These are phyloP conservation scores for Xerocomus tenax DNA, from an alignment of 1,284 basidiomycete genomes.

Conservation along the genomic window DNA sequence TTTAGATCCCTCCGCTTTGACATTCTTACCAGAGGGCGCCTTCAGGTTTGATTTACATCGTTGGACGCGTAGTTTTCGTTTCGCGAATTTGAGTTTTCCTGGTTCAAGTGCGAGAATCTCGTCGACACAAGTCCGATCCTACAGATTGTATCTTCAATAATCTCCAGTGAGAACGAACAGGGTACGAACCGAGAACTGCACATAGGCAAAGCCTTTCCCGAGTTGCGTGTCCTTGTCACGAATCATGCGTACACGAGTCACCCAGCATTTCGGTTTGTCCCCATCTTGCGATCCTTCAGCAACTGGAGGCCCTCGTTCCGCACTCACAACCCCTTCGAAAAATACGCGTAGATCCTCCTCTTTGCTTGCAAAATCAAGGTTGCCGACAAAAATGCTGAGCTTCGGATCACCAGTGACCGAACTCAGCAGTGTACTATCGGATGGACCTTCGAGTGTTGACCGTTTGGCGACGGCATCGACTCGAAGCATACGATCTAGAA, in stretches of 20 bases:
- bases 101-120: conserved; percentile 75
- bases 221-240: conserved; percentile 89
- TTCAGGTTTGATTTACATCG: conserved; percentile 61
- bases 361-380: conserved; percentile 84
- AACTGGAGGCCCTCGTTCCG: conserved; percentile 59
- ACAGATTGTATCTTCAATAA: not conserved
- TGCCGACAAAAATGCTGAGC: conserved; percentile 83
- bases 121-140: conserved; percentile 87
- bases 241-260: conserved; percentile 79
- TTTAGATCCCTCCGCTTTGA: conserved; percentile 7
- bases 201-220: conserved; percentile 96
- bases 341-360: conserved; percentile 85
- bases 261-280: conserved; percentile 50
- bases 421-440: conserved; percentile 5
- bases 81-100: conserved; percentile 76
- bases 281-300: conserved; percentile 23
- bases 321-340: conserved; percentile 72
- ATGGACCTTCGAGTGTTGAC: conserved; percentile 1
- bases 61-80: conserved; percentile 81
- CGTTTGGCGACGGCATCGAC: conserved; percentile 57
- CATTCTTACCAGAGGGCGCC: conserved; percentile 11
- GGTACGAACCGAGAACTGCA: conserved; percentile 71
- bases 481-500: conserved; percentile 68
- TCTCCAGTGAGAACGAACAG: not conserved
- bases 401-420: conserved; percentile 55